Percentiles rank a stretch among this genome's conserved stretches.
These are phyloP conservation scores for Colletotrichum theobromicola DNA, from an alignment of 2,329 filamentous ascomycete species.

Conservation along the genomic window DNA sequence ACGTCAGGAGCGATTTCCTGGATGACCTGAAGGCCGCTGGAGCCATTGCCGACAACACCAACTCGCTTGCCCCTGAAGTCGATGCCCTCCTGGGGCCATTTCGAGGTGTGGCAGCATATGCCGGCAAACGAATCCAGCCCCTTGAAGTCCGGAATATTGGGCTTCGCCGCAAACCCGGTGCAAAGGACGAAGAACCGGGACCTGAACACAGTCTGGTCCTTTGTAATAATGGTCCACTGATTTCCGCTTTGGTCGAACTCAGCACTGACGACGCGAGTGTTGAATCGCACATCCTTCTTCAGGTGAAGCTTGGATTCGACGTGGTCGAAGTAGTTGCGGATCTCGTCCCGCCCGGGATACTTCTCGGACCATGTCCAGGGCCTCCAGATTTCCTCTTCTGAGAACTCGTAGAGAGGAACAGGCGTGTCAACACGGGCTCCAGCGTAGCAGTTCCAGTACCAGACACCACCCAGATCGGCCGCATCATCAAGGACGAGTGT, in stretches of 20 bases:
- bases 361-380: conserved; percentile 47
- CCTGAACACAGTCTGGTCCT: neutral
- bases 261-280: neutral
- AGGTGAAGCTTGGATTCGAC: neutral
- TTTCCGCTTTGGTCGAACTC: neutral
- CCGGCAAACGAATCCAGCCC: neutral
- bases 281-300: neutral
- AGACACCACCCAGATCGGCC: conserved; percentile 42
- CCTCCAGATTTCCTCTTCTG: conserved; percentile 41
- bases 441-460: conserved; percentile 49
- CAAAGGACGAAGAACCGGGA: neutral
- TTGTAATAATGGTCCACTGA: neutral
- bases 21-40: neutral
- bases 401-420: conserved; percentile 38
- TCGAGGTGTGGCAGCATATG: neutral
- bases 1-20: neutral
- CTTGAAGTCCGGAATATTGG: neutral
- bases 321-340: neutral
- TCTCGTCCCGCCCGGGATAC: conserved; percentile 32
- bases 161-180: neutral
- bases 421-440: conserved; percentile 44
- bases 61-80: neutral
- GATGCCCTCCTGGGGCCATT: neutral
- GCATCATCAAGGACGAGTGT: conserved; percentile 14
- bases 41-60: neutral